Conservation (phyloP, 2,329 filamentous ascomycete species). For the Aspergillus aculeatus region DNA sequence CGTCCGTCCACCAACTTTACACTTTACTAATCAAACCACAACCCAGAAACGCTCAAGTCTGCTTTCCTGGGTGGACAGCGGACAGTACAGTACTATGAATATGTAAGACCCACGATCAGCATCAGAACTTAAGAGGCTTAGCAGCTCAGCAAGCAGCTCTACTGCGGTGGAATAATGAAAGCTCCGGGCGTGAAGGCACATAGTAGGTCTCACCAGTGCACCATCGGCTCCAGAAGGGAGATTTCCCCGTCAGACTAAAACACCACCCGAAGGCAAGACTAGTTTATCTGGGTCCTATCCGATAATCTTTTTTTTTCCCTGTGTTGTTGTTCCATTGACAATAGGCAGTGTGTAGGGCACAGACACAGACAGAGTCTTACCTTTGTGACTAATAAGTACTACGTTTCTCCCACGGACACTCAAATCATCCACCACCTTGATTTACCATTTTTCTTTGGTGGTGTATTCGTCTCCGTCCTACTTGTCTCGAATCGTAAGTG, state of each 20-base stretch:
- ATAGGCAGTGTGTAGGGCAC: not conserved
- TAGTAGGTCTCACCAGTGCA: not conserved
- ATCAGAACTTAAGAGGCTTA: not conserved
- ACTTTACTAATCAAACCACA: not conserved
- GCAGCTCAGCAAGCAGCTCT: not conserved
- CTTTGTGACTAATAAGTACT: not conserved
- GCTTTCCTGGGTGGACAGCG: not conserved
- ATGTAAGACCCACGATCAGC: not conserved
- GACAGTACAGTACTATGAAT: too few species aligned
- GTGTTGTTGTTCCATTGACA: not conserved
- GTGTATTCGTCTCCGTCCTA: not conserved
- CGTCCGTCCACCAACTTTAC: not conserved
- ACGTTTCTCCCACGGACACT: not conserved
- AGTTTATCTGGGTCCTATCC: not conserved
- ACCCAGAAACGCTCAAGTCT: not conserved
- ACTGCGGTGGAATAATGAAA: not conserved
- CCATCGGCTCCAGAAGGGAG: constrained; percentile 4
- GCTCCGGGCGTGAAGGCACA: not conserved
- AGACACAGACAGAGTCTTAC: too few species aligned
- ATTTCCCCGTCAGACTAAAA: constrained; percentile 1
- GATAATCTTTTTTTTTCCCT: too few species aligned
- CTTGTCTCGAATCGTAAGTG: not conserved
- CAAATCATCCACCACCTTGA: not conserved
- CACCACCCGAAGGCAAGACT: not conserved
- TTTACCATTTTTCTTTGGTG: too few species aligned